Evolutionary conservation across 2,329 filamentous ascomycete species (phyloP).

Genomic region (Coniochaeta sp.): DNA sequence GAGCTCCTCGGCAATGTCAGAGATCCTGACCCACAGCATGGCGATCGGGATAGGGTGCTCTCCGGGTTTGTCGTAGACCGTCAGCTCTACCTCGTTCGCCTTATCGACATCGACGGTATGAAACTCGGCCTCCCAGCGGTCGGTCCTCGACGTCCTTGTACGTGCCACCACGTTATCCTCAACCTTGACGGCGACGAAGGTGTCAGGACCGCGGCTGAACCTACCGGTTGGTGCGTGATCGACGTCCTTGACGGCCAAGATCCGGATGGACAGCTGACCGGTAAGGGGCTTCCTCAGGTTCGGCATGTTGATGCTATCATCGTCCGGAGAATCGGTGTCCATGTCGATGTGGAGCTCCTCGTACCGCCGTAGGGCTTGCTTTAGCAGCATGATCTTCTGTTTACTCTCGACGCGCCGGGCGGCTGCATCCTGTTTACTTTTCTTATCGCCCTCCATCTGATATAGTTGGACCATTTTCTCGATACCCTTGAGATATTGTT

Average conservation of each 20-base stretch:
- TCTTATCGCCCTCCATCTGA: constrained; percentile 92
- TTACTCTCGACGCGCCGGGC: constrained; percentile 88
- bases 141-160: constrained; percentile 76
- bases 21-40: constrained; percentile 92
- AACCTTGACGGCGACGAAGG: constrained; percentile 92
- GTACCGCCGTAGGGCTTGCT: constrained; percentile 93
- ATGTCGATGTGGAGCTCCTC: constrained; percentile 95
- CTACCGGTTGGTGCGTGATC: constrained; percentile 81
- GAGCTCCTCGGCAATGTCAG: constrained; percentile 96
- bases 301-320: constrained; percentile 93
- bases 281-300: constrained; percentile 95
- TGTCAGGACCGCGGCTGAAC: constrained; percentile 88
- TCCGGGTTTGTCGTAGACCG: constrained; percentile 90
- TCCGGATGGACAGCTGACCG: constrained; percentile 77
- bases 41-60: constrained; percentile 90
- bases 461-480: constrained; percentile 99
- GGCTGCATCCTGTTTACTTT: constrained; percentile 89
- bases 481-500: constrained; percentile 97
- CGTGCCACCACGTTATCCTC: constrained; percentile 88
- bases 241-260: constrained; percentile 87
- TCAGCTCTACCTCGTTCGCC: constrained; percentile 96
- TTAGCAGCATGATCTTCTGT: constrained; percentile 93
- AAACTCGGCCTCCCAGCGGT: constrained; percentile 85
- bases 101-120: constrained; percentile 95
- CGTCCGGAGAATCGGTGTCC: constrained; percentile 73